Evolutionary conservation across 2,329 filamentous ascomycete species (phyloP).

Genomic region (Colletotrichum filicis): DNA sequence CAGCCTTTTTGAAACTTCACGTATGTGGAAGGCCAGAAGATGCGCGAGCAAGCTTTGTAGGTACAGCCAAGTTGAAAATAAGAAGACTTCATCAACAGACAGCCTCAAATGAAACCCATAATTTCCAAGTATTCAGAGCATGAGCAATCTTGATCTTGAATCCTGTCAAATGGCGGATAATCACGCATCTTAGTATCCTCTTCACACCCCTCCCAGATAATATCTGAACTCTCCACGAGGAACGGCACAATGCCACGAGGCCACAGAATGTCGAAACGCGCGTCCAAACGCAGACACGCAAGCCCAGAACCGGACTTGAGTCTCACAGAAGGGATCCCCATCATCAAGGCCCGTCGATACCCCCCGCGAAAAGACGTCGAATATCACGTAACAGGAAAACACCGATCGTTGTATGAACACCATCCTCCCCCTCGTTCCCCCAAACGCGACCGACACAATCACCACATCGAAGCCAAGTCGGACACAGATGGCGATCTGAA

Average conservation of each 20-base stretch:
- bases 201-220: not conserved
- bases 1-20: not conserved
- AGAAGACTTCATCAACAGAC: not conserved
- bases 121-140: not conserved
- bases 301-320: not conserved
- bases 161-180: not conserved
- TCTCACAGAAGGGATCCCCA: not conserved
- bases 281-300: not conserved
- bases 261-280: not conserved
- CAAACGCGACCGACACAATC: not conserved
- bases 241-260: constrained; percentile 15
- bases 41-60: not conserved
- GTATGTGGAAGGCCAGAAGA: not conserved
- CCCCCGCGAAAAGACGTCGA: not conserved
- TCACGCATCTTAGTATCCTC: not conserved
- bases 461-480: not conserved
- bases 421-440: not conserved
- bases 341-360: not conserved
- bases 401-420: not conserved
- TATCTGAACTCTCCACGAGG: not conserved
- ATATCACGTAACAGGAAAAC: not conserved
- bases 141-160: not conserved
- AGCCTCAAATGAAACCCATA: not conserved
- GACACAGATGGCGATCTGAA: constrained; percentile 24
- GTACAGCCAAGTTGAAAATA: not conserved